These are phyloP conservation scores for Aspergillus melleus DNA, from an alignment of 2,329 filamentous ascomycete genomes.

Conservation along the genomic window DNA sequence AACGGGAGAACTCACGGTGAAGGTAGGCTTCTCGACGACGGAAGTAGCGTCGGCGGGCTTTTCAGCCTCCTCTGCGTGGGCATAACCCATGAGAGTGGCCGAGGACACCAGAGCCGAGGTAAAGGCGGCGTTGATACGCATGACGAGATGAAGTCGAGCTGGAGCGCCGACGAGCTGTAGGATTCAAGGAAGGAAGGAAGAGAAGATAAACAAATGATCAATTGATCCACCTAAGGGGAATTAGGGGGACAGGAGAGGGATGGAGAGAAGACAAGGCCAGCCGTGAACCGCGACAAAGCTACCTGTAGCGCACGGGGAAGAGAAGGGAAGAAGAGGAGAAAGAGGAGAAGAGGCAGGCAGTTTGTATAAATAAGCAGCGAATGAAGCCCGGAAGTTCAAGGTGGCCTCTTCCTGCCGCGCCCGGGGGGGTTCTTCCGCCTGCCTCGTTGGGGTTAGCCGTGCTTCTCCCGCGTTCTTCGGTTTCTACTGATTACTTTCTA, in stretches of 20 bases:
- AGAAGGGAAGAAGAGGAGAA: conserved; percentile 14
- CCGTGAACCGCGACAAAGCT: conserved; percentile 9
- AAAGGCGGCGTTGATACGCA: conserved; percentile 82
- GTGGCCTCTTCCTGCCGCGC: conserved; percentile 43
- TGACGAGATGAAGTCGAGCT: conserved; percentile 48
- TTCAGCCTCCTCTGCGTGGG: conserved; percentile 68
- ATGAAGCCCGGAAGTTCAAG: conserved; percentile 39
- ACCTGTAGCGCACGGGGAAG: conserved; percentile 7
- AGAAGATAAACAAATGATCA: conserved; percentile 10
- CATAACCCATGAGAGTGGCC: conserved; percentile 66
- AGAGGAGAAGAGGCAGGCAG: conserved; percentile 21
- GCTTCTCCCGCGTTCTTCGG: background rate
- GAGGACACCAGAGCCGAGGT: conserved; percentile 69
- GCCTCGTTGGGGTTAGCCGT: conserved; percentile 19
- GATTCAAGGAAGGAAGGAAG: conserved; percentile 20
- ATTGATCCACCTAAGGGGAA: conserved; percentile 22
- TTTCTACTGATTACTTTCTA: no score
- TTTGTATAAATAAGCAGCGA: conserved; percentile 33
- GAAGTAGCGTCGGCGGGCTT: conserved; percentile 55
- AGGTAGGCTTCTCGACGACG: conserved; percentile 70
- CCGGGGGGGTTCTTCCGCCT: conserved; percentile 4
- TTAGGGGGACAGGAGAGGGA: background rate
- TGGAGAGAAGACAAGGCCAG: conserved; percentile 3
- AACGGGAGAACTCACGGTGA: conserved; percentile 68
- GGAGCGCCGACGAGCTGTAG: conserved; percentile 4